Conservation (phyloP, 805 yeast species). For the Sugiyamaella floridensis region DNA sequence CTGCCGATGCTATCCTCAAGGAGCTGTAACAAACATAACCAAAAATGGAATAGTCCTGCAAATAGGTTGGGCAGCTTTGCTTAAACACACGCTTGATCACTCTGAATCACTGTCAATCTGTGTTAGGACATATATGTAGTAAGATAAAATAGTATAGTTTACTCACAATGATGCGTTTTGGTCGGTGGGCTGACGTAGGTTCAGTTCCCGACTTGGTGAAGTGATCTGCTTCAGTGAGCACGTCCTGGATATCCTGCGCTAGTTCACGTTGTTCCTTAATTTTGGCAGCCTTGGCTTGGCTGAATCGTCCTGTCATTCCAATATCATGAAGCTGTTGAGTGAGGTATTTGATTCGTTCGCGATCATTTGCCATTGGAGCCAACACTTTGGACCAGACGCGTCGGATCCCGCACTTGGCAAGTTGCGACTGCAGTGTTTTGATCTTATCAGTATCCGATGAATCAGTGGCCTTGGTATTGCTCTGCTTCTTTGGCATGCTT, state of each 20-base stretch:
- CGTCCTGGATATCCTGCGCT: constrained; percentile 19
- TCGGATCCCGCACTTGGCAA: constrained; percentile 25
- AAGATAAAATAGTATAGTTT: neutral
- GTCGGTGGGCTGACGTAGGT: neutral
- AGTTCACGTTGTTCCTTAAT: constrained; percentile 23
- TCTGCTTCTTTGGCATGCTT: too few relatives aligned
- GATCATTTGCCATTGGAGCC: constrained; percentile 16
- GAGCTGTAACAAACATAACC: constrained; percentile 17
- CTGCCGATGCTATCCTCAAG: constrained; percentile 24
- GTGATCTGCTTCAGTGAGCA: constrained; percentile 16
- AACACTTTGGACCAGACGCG: constrained; percentile 22
- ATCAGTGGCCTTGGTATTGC: too few relatives aligned
- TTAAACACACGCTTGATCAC: neutral
- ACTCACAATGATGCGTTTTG: neutral
- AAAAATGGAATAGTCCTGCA: neutral
- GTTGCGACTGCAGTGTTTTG: constrained; percentile 21
- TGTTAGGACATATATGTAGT: neutral
- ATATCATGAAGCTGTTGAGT: constrained; percentile 16
- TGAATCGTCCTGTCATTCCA: constrained; percentile 27
- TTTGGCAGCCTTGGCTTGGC: constrained; percentile 22
- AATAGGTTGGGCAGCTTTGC: neutral
- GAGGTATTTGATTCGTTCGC: constrained; percentile 17
- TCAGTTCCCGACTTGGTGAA: neutral
- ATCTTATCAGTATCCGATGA: constrained; percentile 18
- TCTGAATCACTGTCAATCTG: neutral